phyloP scores from a whole-genome alignment of 768 basidiomycete species.

The Imleria badia region DNA sequence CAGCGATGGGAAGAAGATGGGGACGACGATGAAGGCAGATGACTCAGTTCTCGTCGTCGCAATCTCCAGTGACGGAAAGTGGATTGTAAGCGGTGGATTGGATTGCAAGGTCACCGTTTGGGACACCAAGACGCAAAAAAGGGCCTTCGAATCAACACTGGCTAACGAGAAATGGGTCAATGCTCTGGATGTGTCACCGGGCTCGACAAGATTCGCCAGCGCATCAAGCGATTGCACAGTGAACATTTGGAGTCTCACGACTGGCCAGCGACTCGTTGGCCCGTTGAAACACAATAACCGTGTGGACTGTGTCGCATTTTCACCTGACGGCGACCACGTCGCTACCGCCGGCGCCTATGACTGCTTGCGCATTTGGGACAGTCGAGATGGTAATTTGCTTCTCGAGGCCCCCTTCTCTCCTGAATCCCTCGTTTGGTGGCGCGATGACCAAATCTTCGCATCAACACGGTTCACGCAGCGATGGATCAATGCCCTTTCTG shows the following conservation, averaged over 20 bases:
- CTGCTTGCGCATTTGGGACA: constrained; percentile 15
- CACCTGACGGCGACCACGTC: constrained; percentile 13
- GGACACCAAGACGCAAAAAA: constrained; percentile 8
- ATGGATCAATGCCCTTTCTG: constrained; percentile 12
- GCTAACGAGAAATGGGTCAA: constrained; percentile 2
- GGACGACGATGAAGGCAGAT: constrained; percentile 8
- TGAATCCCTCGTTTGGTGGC: constrained; percentile 18
- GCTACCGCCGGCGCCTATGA: constrained; percentile 8
- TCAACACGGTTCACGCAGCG: constrained; percentile 7
- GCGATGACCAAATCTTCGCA: constrained; percentile 14
- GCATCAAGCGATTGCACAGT: constrained; percentile 5
- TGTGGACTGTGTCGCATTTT: constrained; percentile 15
- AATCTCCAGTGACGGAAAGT: constrained; percentile 14
- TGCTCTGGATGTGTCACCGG: constrained; percentile 14
- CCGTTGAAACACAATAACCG: constrained; percentile 10
- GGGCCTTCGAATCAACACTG: background rate
- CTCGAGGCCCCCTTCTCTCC: constrained; percentile 3
- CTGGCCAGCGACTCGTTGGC: constrained; percentile 11
- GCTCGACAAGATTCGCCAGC: constrained; percentile 16
- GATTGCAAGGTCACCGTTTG: constrained; percentile 10
- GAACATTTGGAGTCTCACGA: constrained; percentile 12
- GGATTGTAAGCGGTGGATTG: constrained; percentile 14
- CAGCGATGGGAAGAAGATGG: constrained; percentile 5
- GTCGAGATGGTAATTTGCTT: constrained; percentile 3
- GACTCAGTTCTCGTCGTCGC: constrained; percentile 9